Evolutionary conservation across 805 yeast species (phyloP), one percentile per base, ranked within the genome.

Genomic region (Candida odintsovae): DNA sequence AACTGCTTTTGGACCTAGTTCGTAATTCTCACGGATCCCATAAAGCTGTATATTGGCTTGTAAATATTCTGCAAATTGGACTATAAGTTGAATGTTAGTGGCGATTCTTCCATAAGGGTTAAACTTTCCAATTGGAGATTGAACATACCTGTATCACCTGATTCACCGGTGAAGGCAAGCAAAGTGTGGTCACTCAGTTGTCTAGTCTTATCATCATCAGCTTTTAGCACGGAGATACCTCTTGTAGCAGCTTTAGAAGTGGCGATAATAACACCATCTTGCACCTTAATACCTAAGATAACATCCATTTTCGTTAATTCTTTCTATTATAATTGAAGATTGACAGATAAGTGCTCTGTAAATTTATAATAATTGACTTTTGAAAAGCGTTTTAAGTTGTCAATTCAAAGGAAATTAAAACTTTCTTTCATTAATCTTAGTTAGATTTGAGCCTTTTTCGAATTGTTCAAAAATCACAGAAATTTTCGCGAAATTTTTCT

Each of bases 181-280:
- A 90, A 70, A 45, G 86, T 78, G 63, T 85, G 92, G 35, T 81
- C 76, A 56, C 87, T 87, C 57, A 92, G 73, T 26, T 66, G 68
- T 54, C 90, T 71, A 10, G 95, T 87, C 69, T 89, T 89, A 67
- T 84, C 90, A 66, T 89, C 97, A 42, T 76, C 73, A 44, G 78
- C 81, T 61, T 87, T 87, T 55, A 89, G 69, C 43, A 89, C 77
- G 13, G 95, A 83, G 46, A 90, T 85, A 47, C 97, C 96, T 56
- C 99, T 78, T 10, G 96, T 87, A 48, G 84, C 87, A 6, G 97
- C 96, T 65, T 85, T 88, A 11, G 97, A 90, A n/a, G 98, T 87
- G 61, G 97, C 96, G 47, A 92, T 68, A 50, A 94, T 75, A 40
- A 92, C 95, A 50, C 82, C 76, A 60, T 89, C 95, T 58, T 80